Conservation (phyloP, 768 basidiomycete genomes). For the Postia placenta region DNA sequence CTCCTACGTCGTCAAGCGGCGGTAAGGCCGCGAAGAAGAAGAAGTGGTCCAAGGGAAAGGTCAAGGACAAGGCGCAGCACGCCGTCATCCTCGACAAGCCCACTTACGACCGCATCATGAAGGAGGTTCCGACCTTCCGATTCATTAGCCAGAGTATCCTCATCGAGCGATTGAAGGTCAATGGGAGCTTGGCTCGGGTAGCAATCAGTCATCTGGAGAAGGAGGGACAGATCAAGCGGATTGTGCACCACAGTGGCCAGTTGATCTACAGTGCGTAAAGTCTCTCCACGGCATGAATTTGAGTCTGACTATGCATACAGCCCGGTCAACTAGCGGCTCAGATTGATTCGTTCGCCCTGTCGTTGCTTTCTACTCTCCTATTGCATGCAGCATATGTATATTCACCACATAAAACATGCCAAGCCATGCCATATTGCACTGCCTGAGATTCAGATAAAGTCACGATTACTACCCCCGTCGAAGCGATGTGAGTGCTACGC, state of each 20-base stretch:
- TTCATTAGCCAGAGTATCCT: slow-evolving; percentile 98
- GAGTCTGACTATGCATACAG: too few species aligned
- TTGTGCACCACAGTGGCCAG: slow-evolving; percentile 93
- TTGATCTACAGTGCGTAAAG: slow-evolving; percentile 85
- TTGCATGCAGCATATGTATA: slow-evolving; percentile 31
- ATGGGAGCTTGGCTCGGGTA: slow-evolving; percentile 87
- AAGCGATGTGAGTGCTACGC: too few species aligned
- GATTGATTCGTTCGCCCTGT: slow-evolving; percentile 20
- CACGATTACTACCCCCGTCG: too few species aligned
- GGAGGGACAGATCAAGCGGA: slow-evolving; percentile 91
- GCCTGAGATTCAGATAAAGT: not conserved
- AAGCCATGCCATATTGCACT: slow-evolving; percentile 15
- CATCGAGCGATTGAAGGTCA: slow-evolving; percentile 97
- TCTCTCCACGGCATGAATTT: not conserved
- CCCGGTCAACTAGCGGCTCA: slow-evolving; percentile 37
- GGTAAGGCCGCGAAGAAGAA: slow-evolving; percentile 97
- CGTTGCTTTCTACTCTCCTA: slow-evolving; percentile 21
- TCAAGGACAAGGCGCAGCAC: slow-evolving; percentile 99
- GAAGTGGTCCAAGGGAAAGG: slow-evolving; percentile 99
- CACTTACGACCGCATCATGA: slow-evolving; percentile 89
- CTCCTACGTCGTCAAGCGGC: slow-evolving; percentile 57
- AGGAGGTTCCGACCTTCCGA: slow-evolving; percentile 98
- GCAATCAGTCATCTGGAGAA: slow-evolving; percentile 91
- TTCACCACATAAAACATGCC: slow-evolving; percentile 25
- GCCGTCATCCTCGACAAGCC: slow-evolving; percentile 92